Evolutionary conservation across 495 filamentous ascomycete species (phyloP).

Genomic region (Emericellopsis terricola): DNA sequence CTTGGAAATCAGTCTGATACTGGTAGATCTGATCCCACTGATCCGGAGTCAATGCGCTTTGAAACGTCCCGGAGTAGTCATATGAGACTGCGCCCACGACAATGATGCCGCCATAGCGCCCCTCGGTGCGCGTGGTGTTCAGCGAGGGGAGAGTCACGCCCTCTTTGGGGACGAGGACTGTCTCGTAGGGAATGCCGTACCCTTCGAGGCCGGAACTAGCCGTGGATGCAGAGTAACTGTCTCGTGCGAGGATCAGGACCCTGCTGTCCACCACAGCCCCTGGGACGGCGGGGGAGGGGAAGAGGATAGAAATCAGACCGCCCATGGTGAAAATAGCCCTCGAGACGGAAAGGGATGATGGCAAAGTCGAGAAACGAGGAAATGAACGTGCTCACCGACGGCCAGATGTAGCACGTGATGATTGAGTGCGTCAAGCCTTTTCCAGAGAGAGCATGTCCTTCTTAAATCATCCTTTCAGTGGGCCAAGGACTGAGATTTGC

Average conservation of each 20-base stretch:
- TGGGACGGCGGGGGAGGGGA: not conserved
- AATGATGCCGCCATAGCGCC: conserved; percentile 41
- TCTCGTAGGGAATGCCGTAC: conserved; percentile 42
- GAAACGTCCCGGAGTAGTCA: conserved; percentile 24
- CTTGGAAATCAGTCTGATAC: conserved; percentile 38
- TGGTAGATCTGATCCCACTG: conserved; percentile 39
- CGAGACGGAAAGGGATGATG: no score
- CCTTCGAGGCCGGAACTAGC: conserved; percentile 37
- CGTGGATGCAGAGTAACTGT: conserved; percentile 23
- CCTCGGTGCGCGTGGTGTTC: conserved; percentile 20
- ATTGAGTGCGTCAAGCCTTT: no score
- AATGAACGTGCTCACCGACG: no score
- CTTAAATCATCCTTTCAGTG: no score
- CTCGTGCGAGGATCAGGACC: conserved; percentile 39
- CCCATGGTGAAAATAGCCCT: no score
- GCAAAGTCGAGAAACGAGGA: no score
- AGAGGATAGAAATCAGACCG: no score
- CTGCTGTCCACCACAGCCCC: conserved; percentile 14
- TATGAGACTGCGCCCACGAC: conserved; percentile 39
- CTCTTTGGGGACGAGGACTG: conserved; percentile 31
- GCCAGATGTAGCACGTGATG: no score
- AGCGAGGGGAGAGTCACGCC: conserved; percentile 33
- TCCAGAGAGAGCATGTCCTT: no score
- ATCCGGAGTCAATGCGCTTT: conserved; percentile 34
- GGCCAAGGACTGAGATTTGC: no score